phyloP scores from a whole-genome alignment of 2,329 filamentous ascomycete genomes.

The Colletotrichum musicola region DNA sequence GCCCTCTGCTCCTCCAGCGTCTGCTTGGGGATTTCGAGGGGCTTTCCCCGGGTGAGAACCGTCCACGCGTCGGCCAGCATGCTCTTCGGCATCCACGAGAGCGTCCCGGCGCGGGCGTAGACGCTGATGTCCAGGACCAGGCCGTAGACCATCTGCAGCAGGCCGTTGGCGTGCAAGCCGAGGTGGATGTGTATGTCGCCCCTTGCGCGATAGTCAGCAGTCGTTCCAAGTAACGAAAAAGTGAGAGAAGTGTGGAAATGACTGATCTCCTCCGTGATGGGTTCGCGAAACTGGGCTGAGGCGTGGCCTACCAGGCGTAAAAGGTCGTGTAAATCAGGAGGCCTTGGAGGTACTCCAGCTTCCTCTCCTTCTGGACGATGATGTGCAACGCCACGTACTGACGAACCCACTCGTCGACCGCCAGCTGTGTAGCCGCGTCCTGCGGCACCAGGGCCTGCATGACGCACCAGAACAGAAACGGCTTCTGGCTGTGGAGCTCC shows the following conservation, averaged over 20 bases:
- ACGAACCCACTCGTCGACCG: conserved; percentile 52
- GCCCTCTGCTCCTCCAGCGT: conserved; percentile 54
- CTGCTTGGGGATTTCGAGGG: conserved; percentile 42
- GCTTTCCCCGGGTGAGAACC: conserved; percentile 39
- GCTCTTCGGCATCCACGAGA: conserved; percentile 43
- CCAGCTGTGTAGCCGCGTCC: conserved; percentile 46
- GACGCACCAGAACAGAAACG: conserved; percentile 54
- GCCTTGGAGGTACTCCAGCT: conserved; percentile 53
- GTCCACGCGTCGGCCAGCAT: conserved; percentile 50
- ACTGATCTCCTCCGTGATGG: too few relatives aligned
- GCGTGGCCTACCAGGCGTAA: conserved; percentile 51
- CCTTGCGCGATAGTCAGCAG: conserved; percentile 46
- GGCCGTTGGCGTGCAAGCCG: conserved; percentile 51
- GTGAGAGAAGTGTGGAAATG: too few relatives aligned
- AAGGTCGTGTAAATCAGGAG: conserved; percentile 53
- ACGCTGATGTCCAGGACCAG: conserved; percentile 55
- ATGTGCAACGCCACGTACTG: conserved; percentile 52
- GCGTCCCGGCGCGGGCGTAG: conserved; percentile 41
- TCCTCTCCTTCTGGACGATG: conserved; percentile 52
- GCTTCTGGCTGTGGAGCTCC: conserved; percentile 48
- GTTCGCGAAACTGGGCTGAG: background rate
- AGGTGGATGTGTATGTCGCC: conserved; percentile 55
- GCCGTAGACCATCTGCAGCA: conserved; percentile 54
- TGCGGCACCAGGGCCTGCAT: conserved; percentile 51
- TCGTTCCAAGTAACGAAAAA: background rate